Base-by-base conservation (phyloP, 139 green algal species). In the Klebsormidium nitens region DNA sequence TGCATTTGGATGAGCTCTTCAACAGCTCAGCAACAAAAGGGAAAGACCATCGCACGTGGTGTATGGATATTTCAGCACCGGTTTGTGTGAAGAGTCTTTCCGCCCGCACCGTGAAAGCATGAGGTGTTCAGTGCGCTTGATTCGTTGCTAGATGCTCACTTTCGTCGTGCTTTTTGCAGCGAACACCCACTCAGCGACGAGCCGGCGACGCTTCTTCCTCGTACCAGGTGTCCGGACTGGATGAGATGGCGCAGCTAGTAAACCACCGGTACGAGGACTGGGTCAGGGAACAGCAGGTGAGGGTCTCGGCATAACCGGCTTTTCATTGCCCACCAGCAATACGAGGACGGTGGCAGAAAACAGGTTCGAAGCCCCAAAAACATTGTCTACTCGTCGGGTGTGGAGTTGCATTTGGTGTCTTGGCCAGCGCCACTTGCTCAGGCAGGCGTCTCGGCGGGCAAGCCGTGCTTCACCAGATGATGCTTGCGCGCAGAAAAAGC, bases 211-310 rank as follows among this genome's bases (percentile, higher is more conserved):
- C 52, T 19, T 14, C 28, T n/a, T 11, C 52, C 23, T n/a, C 47
- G 6, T 6, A 69, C 38, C 36, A 74, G 42, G 67, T 75, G 26
- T 23, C 19, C 26, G 67, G 67, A 2, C 55, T 75, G 5, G 5
- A 75, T 29, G 67, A 59, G 32, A 75, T 75, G 67, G 67, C 61
- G 23, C 60, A 60, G 14, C 74, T 75, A 34, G 67, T 75, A 26
- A 60, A 14, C 6, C 46, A 47, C 26, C 49, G 26, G 48, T 72
- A 40, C 4, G 14, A 72, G 5, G 26, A 11, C 39, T 75, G 67
- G 67, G 31, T 29, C 14, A 6, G 40, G 17, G 17, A 38, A 64
- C 62, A 70, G 62, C 19, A 70, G 46, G 62, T 63, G 36, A 17
- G 19, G 17, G 19, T 52, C 17, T 19, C 17, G 19, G 44, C 44